Evolutionary conservation across 2,329 filamentous ascomycete species (phyloP).

Genomic region (Ceratocystis albifundus): DNA sequence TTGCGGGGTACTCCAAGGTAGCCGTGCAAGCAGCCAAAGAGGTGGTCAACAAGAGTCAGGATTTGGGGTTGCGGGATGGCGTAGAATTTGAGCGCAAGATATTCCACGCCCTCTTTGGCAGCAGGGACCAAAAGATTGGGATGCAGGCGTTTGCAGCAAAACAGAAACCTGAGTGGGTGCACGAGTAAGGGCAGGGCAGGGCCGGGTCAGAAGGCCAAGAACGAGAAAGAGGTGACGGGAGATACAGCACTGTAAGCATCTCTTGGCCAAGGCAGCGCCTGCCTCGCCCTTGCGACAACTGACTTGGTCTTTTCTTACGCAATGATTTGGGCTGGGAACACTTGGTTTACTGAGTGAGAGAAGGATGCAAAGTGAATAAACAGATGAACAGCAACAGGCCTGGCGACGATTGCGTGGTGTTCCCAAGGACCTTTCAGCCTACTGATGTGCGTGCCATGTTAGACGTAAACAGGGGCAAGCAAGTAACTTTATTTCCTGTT

Average conservation of each 20-base stretch:
- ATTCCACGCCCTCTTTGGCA: constrained; percentile 89
- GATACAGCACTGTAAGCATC: constrained; percentile 1
- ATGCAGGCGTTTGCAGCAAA: constrained; percentile 94
- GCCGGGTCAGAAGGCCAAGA: too few species aligned
- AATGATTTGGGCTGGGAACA: not conserved
- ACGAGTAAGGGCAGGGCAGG: constrained; percentile 31
- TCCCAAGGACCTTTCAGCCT: not conserved
- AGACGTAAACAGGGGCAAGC: not conserved
- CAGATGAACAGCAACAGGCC: not conserved
- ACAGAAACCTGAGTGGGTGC: constrained; percentile 80
- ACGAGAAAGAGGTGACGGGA: not conserved
- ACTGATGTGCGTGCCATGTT: not conserved
- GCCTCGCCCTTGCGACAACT: not conserved
- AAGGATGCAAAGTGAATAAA: not conserved
- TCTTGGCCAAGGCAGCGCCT: not conserved
- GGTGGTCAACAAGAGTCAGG: constrained; percentile 98
- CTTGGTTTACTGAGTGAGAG: not conserved
- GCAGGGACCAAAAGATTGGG: constrained; percentile 92
- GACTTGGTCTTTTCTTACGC: not conserved
- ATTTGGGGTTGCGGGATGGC: constrained; percentile 73
- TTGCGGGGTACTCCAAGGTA: constrained; percentile 77
- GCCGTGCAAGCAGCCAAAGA: constrained; percentile 86
- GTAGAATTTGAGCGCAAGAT: constrained; percentile 89
- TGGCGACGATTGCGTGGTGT: not conserved
- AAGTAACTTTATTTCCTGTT: not conserved